Base-by-base conservation (phyloP, 768 basidiomycete genomes). In the Termitomyces titanicus region DNA sequence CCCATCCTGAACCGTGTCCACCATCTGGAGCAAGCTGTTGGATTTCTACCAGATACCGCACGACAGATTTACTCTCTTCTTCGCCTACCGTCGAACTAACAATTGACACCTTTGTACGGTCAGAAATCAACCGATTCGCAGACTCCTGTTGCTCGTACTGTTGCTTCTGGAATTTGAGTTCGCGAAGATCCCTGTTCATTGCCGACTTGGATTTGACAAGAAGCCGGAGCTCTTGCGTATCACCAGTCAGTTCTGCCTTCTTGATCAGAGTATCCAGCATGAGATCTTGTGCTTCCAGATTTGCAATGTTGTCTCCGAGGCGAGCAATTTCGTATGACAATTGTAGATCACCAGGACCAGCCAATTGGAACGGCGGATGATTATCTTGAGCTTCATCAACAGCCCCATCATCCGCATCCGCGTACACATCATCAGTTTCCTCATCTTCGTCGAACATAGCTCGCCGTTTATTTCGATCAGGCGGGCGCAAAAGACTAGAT, bases 131-230 rank as follows among this genome's bases (percentile, higher is more conserved):
- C 17, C 89, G 81, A 64, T 94, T 97, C 22, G 92, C 91, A n/a
- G 83, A 77, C 65, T 97, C 94, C 69, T 98, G 95, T 65, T 93
- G 90, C 66, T 96, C 91, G 66, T 92, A 98, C 65, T 98, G 95
- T 11, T 81, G 79, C 70, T 89, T 93, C 71, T 97, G 95, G 70
- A 98, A 97, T 51, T 80, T 78, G 2, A 94, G 73, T 64, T 93
- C 88, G 29, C 94, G 79, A 38, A 94, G 74, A 64, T 98, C 94
- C 53, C 92, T 77, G 15, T 77, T 82, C 74, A 98, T 82, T 0
- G 91, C 83, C 9, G 86, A 79, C 67, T 89, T 91, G 2, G 94
- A 95, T 63, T 84, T 89, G 56, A 77, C 82, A 46, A 98, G 81
- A 42, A 98, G 79, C 55, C 80, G 81, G 20, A 96, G 79, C 70